These are phyloP conservation scores for Blastobotrys mokoenaii DNA, from an alignment of 805 yeast species.

Conservation along the genomic window DNA sequence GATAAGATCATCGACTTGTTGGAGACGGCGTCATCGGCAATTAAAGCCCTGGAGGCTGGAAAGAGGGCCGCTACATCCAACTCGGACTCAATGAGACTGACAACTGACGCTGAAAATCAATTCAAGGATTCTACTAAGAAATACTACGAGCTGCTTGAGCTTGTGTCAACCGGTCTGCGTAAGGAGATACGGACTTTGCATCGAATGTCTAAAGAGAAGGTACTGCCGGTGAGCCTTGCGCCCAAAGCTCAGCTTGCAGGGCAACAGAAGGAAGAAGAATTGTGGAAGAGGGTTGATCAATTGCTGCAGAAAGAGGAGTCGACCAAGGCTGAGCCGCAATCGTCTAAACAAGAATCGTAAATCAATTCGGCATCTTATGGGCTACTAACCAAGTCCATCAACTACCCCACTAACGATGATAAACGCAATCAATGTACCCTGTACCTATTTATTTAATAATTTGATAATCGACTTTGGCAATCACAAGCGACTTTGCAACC, in stretches of 20 bases:
- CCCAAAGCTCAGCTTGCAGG: slow-evolving; percentile 67
- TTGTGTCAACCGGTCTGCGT: slow-evolving; percentile 51
- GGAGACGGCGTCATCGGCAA: slow-evolving; percentile 21
- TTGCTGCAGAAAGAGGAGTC: not conserved
- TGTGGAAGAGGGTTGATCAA: slow-evolving; percentile 25
- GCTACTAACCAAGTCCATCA: no score
- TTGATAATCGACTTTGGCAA: no score
- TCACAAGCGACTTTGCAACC: no score
- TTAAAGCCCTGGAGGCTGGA: slow-evolving; percentile 23
- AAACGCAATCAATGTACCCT: no score
- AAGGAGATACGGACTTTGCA: slow-evolving; percentile 60
- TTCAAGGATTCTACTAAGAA: slow-evolving; percentile 38
- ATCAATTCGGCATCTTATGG: no score
- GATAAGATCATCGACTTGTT: slow-evolving; percentile 19
- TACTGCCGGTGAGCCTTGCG: slow-evolving; percentile 60
- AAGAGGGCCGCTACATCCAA: slow-evolving; percentile 11
- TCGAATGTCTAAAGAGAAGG: slow-evolving; percentile 35
- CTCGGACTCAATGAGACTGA: slow-evolving; percentile 4
- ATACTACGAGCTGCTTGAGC: slow-evolving; percentile 49
- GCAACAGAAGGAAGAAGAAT: slow-evolving; percentile 41
- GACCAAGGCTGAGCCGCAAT: no score
- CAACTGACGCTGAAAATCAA: slow-evolving; percentile 27
- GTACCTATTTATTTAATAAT: no score
- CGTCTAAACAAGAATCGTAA: no score
- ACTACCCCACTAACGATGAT: no score